Evolutionary conservation across 2,329 filamentous ascomycete species (phyloP), one percentile per base, ranked within the genome.

Genomic region (Cyanodermella asteris): DNA sequence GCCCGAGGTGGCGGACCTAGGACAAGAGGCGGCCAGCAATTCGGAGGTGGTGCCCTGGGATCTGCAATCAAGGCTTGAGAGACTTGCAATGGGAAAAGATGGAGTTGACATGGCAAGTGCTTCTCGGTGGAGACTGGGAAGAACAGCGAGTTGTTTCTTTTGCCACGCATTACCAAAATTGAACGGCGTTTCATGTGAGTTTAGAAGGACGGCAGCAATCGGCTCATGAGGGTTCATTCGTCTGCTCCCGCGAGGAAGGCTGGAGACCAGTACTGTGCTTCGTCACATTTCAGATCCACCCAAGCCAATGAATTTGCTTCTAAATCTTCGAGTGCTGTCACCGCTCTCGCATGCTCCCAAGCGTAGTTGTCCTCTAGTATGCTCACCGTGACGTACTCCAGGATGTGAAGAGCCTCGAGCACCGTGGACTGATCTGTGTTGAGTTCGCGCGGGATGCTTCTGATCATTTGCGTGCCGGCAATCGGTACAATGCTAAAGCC

Each of bases 391-490:
- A 94, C 76, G 42, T 80, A 91, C 1, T 87, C 84, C 7, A 93
- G 56, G 7, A 93, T 59, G 47, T 93, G 80, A 6, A 80, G 78
- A 1, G 76, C 82, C 54, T 94, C 87, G 5, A 97, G 62, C 8
- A 91, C 84, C 3, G 73, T 77, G 24, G 76, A 77, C 54, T 97
- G 87, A 45, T 97, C 87, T 9, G 69, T 82, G 45, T 91, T 93
- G 33, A 97, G 61, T 51, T 97, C 87, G 46, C 90, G 87, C 2
- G 87, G 87, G 20, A 97, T 72, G 4, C 80, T 91, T 15, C 87
- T 68, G 27, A 97, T 84, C 50, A 91, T 87, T 32, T 75, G 66
- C 41, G 75, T 76, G 35, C 69, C 69, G 6, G 87, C 87, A 31
- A 97, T 76, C 27, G 62, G 69, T 34, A 91, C 62, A 29, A 91